These are phyloP conservation scores for Fusarium papillatum DNA, from an alignment of 2,329 filamentous ascomycete species.

Conservation along the genomic window DNA sequence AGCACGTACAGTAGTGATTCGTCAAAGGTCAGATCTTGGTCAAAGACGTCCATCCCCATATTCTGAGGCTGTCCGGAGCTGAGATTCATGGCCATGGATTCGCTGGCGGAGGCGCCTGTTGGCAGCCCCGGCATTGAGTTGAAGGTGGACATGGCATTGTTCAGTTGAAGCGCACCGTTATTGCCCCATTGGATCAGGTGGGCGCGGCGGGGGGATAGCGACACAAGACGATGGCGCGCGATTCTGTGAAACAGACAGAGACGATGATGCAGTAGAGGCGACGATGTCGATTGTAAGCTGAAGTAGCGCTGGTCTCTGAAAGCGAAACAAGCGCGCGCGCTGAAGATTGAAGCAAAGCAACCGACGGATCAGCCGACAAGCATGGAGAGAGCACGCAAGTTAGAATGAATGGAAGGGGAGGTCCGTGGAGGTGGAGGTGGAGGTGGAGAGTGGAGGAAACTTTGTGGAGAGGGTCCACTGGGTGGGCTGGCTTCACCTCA, in stretches of 20 bases:
- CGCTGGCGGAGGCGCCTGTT: conserved; percentile 58
- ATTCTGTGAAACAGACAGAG: conserved; percentile 26
- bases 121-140: conserved; percentile 68
- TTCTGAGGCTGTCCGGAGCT: conserved; percentile 48
- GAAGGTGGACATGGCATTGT: conserved; percentile 70
- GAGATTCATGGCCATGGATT: conserved; percentile 62
- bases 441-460: conserved; percentile 34
- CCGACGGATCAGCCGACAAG: conserved; percentile 14
- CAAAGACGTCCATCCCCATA: conserved; percentile 65
- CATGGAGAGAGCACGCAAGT: conserved; percentile 25
- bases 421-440: conserved; percentile 25
- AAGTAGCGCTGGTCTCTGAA: conserved; percentile 2
- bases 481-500: conserved; percentile 4
- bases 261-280: conserved; percentile 6
- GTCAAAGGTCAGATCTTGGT: conserved; percentile 67
- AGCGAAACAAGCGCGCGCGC: conserved; percentile 9
- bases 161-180: conserved; percentile 47
- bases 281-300: conserved; percentile 11
- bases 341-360: conserved; percentile 11
- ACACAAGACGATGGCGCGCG: conserved; percentile 32
- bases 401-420: conserved; percentile 17
- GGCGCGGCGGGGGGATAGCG: conserved; percentile 36
- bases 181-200: conserved; percentile 43
- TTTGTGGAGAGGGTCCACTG: conserved; percentile 38
- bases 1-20: conserved; percentile 66